Evolutionary conservation across 75 land plant genomes (phyloP).

Genomic region (Cunninghamia lanceolata): DNA sequence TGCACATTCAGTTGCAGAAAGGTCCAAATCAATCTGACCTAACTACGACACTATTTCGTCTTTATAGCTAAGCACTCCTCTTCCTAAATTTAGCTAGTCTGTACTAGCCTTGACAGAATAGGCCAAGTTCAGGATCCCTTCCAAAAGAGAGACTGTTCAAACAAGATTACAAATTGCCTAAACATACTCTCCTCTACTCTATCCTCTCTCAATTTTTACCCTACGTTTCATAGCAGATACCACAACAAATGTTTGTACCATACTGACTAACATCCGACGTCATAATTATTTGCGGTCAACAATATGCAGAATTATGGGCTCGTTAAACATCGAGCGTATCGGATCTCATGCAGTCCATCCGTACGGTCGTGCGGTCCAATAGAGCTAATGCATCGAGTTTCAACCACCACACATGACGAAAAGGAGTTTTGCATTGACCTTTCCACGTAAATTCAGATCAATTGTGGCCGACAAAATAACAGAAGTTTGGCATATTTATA

Average conservation of each 20-base stretch:
- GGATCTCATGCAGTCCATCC: background rate
- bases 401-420: background rate
- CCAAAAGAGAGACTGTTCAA: background rate
- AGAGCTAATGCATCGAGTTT: background rate
- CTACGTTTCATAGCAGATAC: no score
- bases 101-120: background rate
- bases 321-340: background rate
- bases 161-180: no score
- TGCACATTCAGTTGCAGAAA: background rate
- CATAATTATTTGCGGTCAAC: background rate
- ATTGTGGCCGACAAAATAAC: background rate
- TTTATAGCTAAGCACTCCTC: background rate
- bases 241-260: no score
- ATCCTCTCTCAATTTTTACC: no score
- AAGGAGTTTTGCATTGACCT: background rate
- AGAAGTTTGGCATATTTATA: background rate
- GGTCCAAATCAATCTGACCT: background rate
- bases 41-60: background rate
- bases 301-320: background rate
- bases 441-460: background rate
- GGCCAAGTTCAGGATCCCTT: background rate
- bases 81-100: background rate
- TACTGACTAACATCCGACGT: background rate
- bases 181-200: no score
- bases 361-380: background rate